Evolutionary conservation across 2,329 filamentous ascomycete genomes (phyloP), one percentile per base, ranked within the genome.

Genomic region (Zarea fungicola): DNA sequence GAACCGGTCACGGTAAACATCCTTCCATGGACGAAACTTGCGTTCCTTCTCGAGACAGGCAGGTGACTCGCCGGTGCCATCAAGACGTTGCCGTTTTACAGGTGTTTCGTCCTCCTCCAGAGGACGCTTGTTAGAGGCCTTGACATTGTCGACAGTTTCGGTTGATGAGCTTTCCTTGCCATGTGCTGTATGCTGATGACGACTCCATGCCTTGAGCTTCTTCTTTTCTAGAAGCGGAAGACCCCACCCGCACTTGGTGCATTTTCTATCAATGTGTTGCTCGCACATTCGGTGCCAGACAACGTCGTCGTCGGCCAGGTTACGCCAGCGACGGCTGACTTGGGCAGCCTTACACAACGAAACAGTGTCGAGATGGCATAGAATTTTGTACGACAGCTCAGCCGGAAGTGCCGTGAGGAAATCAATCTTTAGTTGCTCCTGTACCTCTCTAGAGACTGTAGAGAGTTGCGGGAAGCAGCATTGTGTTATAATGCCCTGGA

Each of bases 241-340:
- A 3, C 93, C 93, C 89, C 91, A 97, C 21, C 93, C 92, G 63
- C 93, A 99, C 63, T 93, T 95, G 52, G 84, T 91, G 66, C 91
- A 96, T 64, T 95, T 95, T 52, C 89, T 77, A 64, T 95, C 89
- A 58, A 96, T 95, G 65, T 96, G 91, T 63, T 97, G 92, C 66
- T 96, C 90, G 64, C 93, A 99, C 91, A 97, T 96, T 55, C 85
- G 87, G 63, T 96, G 69, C 93, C 93, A 99, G 4, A 99, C 92
- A 8, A 95, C 87, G 65, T 99, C 92, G 62, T 96, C 92, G 60
- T 97, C 93, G n/a, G 93, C 92, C 34, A 99, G 73, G 50, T 81
- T 81, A 54, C 89, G 80, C 93, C 93, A 99, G 58, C 85, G 79
- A 51, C 84, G 81, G 64, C 89, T 96, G 48, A 99, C 93, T 66